Base-by-base conservation (phyloP, 2,329 filamentous ascomycete genomes). In the Aspergillus fijiensis region DNA sequence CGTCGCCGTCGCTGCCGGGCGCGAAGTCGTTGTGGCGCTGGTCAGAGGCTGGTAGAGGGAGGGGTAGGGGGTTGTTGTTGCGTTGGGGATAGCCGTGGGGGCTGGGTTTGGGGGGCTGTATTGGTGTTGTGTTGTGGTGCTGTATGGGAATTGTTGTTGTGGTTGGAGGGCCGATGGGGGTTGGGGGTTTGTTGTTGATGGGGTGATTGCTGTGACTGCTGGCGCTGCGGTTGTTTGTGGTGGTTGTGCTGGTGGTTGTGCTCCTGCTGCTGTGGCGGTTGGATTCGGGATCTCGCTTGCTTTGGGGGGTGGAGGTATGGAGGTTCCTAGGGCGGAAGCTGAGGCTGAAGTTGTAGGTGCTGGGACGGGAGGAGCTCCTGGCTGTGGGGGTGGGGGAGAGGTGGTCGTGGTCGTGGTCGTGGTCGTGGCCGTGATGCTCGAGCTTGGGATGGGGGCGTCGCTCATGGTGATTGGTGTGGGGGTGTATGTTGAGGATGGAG, bases 301-400 rank as follows among this genome's bases (percentile, higher is more conserved):
- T 57, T 67, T 55, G 63, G 73, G 63, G 4, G 63, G 53, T 61
- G 71, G 49, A 51, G 58, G 25, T 56, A 19, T 19, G 27, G 53
- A 65, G 25, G 27, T 10, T 16, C 16, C 27, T 33, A 58, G 10
- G 9, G 51, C 42, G 39, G 61, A 31, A 31, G 33, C 33, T 12
- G 58, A 57, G 0, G 33, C 33, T 12, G 58, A 57, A 0, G 7
- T 29, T 7, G 59, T 52, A 9, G 60, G 51, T 4, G 27, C 49
- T 29, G 70, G 67, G 9, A 57, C 21, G 3, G 64, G 67, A 9
- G 58, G 63, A 29, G 69, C 71, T 21, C 76, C 77, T 31, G 78
- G 72, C 63, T 76, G 76, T 7, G 78, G 77, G 5, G 76, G 72
- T 49, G 77, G 77, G 23, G 79, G 76, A 2, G 75, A 69, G 11